These are phyloP conservation scores for Gliomastix tumulicola DNA, from an alignment of 2,329 filamentous ascomycete genomes.

Conservation along the genomic window DNA sequence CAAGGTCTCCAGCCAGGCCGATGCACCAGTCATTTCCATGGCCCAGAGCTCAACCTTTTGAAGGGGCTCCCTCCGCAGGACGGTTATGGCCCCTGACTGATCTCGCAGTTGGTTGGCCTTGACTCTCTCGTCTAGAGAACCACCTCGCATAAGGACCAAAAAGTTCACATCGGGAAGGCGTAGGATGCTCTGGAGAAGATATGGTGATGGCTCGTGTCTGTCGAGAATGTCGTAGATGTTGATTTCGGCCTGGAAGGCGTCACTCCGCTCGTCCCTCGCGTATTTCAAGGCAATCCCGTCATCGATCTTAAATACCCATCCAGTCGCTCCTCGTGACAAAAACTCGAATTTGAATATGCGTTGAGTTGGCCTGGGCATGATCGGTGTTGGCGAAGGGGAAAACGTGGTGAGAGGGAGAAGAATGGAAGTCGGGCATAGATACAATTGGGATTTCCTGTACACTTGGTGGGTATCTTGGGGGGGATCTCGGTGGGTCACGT, in stretches of 20 bases:
- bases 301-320: slow-evolving; percentile 1
- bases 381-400: no score
- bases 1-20: slow-evolving; percentile 6
- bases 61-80: not conserved
- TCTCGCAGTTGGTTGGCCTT: not conserved
- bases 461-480: no score
- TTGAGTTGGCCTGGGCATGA: no score
- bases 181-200: not conserved
- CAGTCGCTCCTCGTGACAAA: slow-evolving; percentile 2
- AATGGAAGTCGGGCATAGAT: no score
- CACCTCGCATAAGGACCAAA: not conserved
- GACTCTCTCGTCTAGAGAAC: not conserved
- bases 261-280: not conserved
- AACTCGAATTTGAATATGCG: no score
- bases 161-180: not conserved
- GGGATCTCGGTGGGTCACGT: no score
- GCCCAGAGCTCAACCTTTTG: slow-evolving; percentile 6
- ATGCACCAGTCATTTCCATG: slow-evolving; percentile 3
- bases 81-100: not conserved
- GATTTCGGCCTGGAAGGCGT: not conserved
- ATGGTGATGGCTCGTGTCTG: not conserved
- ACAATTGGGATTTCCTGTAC: no score
- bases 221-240: not conserved
- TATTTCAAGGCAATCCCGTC: slow-evolving; percentile 1
- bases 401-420: no score